These are phyloP conservation scores for Angomonas deanei DNA, from an alignment of 208 protist genomes.

Conservation along the genomic window DNA sequence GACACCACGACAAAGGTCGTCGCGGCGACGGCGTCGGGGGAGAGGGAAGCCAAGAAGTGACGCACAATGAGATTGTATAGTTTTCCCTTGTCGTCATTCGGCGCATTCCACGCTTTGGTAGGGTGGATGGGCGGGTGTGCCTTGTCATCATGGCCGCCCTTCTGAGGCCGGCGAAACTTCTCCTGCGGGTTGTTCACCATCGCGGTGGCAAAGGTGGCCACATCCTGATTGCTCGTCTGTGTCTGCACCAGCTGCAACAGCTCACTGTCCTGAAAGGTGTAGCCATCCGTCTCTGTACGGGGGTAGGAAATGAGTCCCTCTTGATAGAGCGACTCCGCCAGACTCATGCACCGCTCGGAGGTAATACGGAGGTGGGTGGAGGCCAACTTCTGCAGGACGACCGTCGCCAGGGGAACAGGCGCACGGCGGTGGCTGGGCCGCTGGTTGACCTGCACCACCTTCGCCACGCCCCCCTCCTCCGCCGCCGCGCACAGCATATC, in stretches of 20 bases:
- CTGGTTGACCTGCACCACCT: slow-evolving; percentile 66
- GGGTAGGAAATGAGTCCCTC: slow-evolving; percentile 95
- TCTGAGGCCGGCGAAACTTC: slow-evolving; percentile 89
- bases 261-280: slow-evolving; percentile 82
- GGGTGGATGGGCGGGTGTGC: slow-evolving; percentile 99
- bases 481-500: slow-evolving; percentile 53
- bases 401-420: slow-evolving; percentile 96
- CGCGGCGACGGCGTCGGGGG: slow-evolving; percentile 83
- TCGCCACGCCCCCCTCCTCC: slow-evolving; percentile 25
- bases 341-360: slow-evolving; percentile 94
- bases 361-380: slow-evolving; percentile 90
- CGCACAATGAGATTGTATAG: slow-evolving; percentile 96
- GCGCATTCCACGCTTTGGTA: slow-evolving; percentile 60
- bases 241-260: slow-evolving; percentile 71
- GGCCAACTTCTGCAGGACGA: slow-evolving; percentile 96
- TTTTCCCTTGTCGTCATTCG: slow-evolving; percentile 31
- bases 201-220: slow-evolving; percentile 44
- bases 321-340: slow-evolving; percentile 91
- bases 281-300: slow-evolving; percentile 97
- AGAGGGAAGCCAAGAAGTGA: slow-evolving; percentile 98
- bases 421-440: slow-evolving; percentile 55
- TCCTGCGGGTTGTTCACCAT: slow-evolving; percentile 44
- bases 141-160: slow-evolving; percentile 95
- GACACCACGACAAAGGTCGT: slow-evolving; percentile 79
- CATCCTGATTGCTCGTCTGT: slow-evolving; percentile 59